Base-by-base conservation (phyloP, 2,329 filamentous ascomycete species). In the Leptographium lundbergii region DNA sequence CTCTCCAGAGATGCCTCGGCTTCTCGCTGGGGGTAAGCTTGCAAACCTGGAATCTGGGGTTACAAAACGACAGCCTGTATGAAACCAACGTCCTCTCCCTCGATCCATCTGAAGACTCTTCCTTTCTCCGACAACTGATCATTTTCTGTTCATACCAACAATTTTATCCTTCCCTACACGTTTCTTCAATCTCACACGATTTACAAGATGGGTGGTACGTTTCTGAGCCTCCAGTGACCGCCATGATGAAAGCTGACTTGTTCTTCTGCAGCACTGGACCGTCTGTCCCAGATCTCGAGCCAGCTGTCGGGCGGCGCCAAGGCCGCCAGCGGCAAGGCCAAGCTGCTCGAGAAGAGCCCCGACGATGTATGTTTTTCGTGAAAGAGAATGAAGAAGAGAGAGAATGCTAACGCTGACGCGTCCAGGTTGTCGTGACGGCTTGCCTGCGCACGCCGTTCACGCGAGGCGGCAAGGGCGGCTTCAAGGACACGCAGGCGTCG, bases 401-500 rank as follows among this genome's bases (percentile, higher is more conserved):
- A 3, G 4, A 14, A 42, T 29, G 14, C 25, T 52, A 4, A 51
- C 50, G 24, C 51, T 52, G 17, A 57, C 47, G 19, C 5, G 27
- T 53, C 25, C 64, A 85, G 82, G 84, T 97, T 65, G 94, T 99
- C 68, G 85, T 99, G 63, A 97, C 94, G 63, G 89, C 88, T 65
- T 89, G 88, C 66, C 88, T 96, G 69, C 90, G 94, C 67, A 95
- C 90, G 19, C 84, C 94, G 68, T 85, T 97, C 73, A 96, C 91
- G 65, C 95, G 90, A 74, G 92, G 91, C 66, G 91, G 91, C 68
- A 91, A 91, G 75, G 94, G 94, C 66, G 87, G 85, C 56, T 94
- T 99, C 81, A 97, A 97, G 78, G 94, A 97, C 75, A 97, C 94
- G 10, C 80, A 84, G 59, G 89, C 88, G 7, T 82, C 90, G 48